Base-by-base conservation (phyloP, 768 basidiomycete genomes). In the Phanerochaete sordida region DNA sequence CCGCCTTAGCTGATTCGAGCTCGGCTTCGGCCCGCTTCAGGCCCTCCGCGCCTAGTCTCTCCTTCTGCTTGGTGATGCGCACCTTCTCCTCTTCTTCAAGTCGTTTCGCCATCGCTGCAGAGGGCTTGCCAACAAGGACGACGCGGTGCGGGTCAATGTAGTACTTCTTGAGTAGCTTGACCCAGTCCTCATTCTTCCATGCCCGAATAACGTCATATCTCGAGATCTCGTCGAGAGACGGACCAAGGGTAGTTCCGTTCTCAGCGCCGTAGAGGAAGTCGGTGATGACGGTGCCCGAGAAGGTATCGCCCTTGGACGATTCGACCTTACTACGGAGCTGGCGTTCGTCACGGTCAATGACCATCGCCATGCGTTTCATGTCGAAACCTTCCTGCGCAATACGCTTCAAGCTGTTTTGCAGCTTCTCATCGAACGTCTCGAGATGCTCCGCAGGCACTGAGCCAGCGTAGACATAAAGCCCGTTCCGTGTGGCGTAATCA, bases 251-350 rank as follows among this genome's bases (percentile, higher is more conserved):
- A 19, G 88, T 87, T 6, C 93, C 96, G 71, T 95, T 86, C 64
- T 82, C 78, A 23, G 85, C 79, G 21, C 94, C 95, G 69, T 96
- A 98, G 33, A 98, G 72, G 72, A 93, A 90, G 75, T 98, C 91
- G 35, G 77, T 79, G 65, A 96, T 91, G 57, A 95, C 79, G 1
- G 82, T 82, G 39, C 81, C 78, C 0, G 87, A 86, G 68, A 95
- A 91, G 0, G 86, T 82, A 62, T 93, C 91, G 16, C 90, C 90
- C 68, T 93, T 90, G 5, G 85, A 79, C 26, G 89, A 88, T 73
- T 96, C 94, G 19, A 95, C 74, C 71, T 82, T 87, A 73, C 91
- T 93, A 59, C 89, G 88, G 24, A 95, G 76, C 91, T 94, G 93
- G 57, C 95, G 86, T 74, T 93, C 90, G 66, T 97, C 93, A 53